Base-by-base conservation (phyloP, 192 early-diverging fungal species). In the Funneliformis mosseae region DNA sequence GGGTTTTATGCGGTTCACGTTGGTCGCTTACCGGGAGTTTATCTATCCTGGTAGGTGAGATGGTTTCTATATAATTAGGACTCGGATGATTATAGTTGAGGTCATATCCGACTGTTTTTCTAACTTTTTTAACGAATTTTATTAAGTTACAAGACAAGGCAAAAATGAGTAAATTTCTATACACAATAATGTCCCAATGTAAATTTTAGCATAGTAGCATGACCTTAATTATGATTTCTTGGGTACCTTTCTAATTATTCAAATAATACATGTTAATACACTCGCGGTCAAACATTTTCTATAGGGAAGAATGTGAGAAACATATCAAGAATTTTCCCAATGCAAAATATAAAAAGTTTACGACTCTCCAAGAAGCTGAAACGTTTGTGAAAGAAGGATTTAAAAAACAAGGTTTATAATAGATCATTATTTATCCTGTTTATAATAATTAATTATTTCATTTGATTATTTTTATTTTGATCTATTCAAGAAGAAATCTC, bases 301-400 rank as follows among this genome's bases (percentile, higher is more conserved):
- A 23, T 25, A 76, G 74, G 74, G 74, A 76, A 21, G 74, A 76
- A 33, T 76, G 74, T 63, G 16, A 41, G 23, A 23, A 76, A 10
- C 74, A 76, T 42, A 23, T 62, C 5, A 11, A 23, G 12, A 76
- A 76, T 62, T 76, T 25, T 55, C 48, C 48, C 3, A 76, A 76
- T 61, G 55, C 74, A 3, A 76, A 18, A 16, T 76, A 63, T 42
- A 62, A 76, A 76, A 76, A 76, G 21, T 76, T 76, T 16, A 14
- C 9, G 43, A 76, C 55, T 7, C 25, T 33, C 2, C 23, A 76
- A 41, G 74, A 76, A 23, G 74, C 74, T 4, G 16, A 41, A 14
- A 23, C 12, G 8, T 76, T 76, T 62, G 21, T 76, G 33, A n/a
- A 33, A 39, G 74, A 38, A n/a, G 59, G n/a, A 28, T 5, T 12